Percentiles rank a stretch among this genome's conserved stretches.
Evolutionary conservation across 331 rosid genomes (phyloP).

Genomic region (Quercus phellos): DNA sequence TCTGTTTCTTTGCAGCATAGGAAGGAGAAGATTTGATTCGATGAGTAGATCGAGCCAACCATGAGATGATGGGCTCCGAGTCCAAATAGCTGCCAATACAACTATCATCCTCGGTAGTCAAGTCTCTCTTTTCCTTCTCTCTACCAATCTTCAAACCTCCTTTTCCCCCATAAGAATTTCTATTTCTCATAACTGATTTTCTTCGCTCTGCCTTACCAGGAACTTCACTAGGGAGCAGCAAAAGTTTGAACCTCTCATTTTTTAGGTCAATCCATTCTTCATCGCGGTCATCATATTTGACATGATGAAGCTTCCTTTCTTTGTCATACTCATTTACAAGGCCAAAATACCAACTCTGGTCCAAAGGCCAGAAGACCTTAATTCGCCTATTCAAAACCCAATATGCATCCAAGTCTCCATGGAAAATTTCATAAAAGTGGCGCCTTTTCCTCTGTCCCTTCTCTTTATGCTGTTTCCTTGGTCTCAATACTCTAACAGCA

Average conservation of each 20-base stretch:
- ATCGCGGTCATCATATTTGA: slow-evolving; percentile 92
- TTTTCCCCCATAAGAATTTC: slow-evolving; percentile 38
- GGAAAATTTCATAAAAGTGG: slow-evolving; percentile 78
- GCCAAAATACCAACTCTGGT: slow-evolving; percentile 92
- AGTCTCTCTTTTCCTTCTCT: slow-evolving; percentile 40
- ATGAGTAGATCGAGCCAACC: slow-evolving; percentile 70
- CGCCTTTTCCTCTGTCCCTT: slow-evolving; percentile 77
- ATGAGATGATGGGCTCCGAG: slow-evolving; percentile 89
- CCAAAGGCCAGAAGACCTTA: slow-evolving; percentile 96
- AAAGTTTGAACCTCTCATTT: slow-evolving; percentile 86
- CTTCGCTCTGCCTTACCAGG: slow-evolving; percentile 49
- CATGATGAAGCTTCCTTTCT: slow-evolving; percentile 65
- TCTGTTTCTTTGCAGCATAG: slow-evolving; percentile 62
- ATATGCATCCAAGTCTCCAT: slow-evolving; percentile 55
- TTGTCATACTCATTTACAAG: slow-evolving; percentile 63
- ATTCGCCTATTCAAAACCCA: slow-evolving; percentile 77
- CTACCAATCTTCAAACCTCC: slow-evolving; percentile 40
- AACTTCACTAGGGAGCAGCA: slow-evolving; percentile 84
- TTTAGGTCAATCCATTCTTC: slow-evolving; percentile 92
- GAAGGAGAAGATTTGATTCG: slow-evolving; percentile 53
- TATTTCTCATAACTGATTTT: slow-evolving; percentile 28
- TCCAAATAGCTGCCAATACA: slow-evolving; percentile 59
- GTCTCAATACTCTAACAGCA: slow-evolving; percentile 71
- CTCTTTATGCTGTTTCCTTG: slow-evolving; percentile 61
- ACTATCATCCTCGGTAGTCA: slow-evolving; percentile 43